A percentile compares a stretch with the other conserved stretches of the same genome.
Conservation (phyloP, 1,139 yeast genomes). For the Saccharomycopsis hybrid region DNA sequence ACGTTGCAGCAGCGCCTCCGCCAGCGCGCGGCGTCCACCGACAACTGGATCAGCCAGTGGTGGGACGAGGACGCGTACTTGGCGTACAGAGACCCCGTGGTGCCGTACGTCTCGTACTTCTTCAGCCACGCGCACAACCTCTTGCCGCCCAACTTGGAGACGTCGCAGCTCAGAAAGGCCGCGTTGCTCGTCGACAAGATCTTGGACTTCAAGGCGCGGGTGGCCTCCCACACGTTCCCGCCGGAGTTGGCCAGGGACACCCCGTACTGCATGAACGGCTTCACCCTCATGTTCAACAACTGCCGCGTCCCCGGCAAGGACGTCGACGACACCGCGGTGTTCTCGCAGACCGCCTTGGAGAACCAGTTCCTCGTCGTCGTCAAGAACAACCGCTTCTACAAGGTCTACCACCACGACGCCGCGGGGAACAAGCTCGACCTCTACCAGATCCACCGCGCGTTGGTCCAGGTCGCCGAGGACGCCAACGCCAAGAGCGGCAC, state of each 20-base stretch:
- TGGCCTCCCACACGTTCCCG: constrained; percentile 52
- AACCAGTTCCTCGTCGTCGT: constrained; percentile 71
- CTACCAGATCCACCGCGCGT: constrained; percentile 60
- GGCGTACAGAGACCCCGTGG: constrained; percentile 87
- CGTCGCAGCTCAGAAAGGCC: constrained; percentile 72
- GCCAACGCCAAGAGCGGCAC: constrained; percentile 36
- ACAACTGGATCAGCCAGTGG: constrained; percentile 84
- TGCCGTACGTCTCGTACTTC: constrained; percentile 89
- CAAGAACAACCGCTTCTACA: constrained; percentile 76
- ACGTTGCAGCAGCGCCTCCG: constrained; percentile 61
- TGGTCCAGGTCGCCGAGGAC: constrained; percentile 48
- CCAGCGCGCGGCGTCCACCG: constrained; percentile 49
- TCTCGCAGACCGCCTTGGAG: constrained; percentile 40
- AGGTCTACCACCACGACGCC: constrained; percentile 59
- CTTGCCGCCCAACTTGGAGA: constrained; percentile 37
- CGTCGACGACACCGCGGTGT: constrained; percentile 49
- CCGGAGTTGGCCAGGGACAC: constrained; percentile 77
- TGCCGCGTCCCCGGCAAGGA: constrained; percentile 67
- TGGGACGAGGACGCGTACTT: constrained; percentile 96
- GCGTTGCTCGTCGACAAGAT: constrained; percentile 53
- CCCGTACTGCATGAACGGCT: constrained; percentile 93
- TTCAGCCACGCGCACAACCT: constrained; percentile 69
- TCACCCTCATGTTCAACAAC: constrained; percentile 86
- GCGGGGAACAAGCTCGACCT: constrained; percentile 51
- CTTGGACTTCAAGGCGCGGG: constrained; percentile 46